A percentile compares a stretch with the other conserved stretches of the same genome.
Evolutionary conservation across 257 asterid species (phyloP).

Genomic region (Solanum sitiens): DNA sequence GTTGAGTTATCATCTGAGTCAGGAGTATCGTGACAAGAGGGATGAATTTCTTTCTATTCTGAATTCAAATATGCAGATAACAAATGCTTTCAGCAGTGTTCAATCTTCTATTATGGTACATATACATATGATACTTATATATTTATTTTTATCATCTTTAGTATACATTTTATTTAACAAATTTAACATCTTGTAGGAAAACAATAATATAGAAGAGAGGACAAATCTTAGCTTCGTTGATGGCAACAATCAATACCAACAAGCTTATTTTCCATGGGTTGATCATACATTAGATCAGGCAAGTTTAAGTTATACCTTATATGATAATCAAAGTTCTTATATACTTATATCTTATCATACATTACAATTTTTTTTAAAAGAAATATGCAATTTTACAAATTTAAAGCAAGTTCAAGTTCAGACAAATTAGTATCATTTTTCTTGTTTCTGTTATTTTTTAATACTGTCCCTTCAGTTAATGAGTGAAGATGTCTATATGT

Average conservation of each 20-base stretch:
- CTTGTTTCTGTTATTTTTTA: too few relatives aligned
- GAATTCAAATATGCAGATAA: background rate
- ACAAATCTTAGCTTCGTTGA: background rate
- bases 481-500: background rate
- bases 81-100: background rate
- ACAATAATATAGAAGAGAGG: background rate
- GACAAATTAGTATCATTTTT: too few relatives aligned
- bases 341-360: background rate
- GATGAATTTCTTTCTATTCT: background rate
- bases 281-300: background rate
- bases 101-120: background rate
- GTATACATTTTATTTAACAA: background rate
- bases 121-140: background rate
- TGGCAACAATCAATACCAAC: background rate
- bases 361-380: background rate
- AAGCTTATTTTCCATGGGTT: background rate
- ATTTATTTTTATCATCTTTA: background rate
- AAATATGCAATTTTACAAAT: background rate
- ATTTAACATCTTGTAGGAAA: background rate
- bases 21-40: background rate
- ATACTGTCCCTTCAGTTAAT: too few relatives aligned
- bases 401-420: background rate
- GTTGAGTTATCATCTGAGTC: background rate
- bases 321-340: background rate
- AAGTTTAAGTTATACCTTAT: background rate